A percentile compares a stretch with the other conserved stretches of the same genome.
Conservation (phyloP, 176 grass and related monocot genomes). For the Rhynchospora breviuscula region DNA sequence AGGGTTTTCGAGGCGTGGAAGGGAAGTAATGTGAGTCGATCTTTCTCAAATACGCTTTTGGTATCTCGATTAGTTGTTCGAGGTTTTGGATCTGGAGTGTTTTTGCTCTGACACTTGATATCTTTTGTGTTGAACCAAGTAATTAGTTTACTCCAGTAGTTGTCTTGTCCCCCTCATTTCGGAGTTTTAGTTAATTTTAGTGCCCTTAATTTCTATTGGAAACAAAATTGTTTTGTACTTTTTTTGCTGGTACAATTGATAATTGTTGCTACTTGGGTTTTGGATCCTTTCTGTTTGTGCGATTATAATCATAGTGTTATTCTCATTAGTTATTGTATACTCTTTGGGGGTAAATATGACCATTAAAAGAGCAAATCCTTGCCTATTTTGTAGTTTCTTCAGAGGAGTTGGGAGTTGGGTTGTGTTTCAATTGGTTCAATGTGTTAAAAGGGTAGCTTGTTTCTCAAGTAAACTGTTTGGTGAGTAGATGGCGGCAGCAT, state of each 20-base stretch:
- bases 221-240: neutral
- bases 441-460: neutral
- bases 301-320: neutral
- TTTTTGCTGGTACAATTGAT: neutral
- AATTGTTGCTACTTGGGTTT: neutral
- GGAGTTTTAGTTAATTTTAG: neutral
- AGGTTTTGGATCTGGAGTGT: constrained; percentile 56
- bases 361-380: neutral
- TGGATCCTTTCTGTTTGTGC: neutral
- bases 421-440: neutral
- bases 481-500: neutral
- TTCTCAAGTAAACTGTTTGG: neutral
- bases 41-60: neutral
- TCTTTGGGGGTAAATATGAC: neutral
- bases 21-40: constrained; percentile 88
- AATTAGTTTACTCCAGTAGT: neutral
- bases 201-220: neutral
- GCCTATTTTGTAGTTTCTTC: neutral
- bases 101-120: neutral
- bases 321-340: neutral
- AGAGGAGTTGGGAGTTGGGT: neutral
- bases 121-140: neutral
- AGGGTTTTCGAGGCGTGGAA: constrained; percentile 91
- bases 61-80: neutral
- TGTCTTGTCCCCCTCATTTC: neutral